Conservation (phyloP, 2,329 filamentous ascomycete species). For the Mollisia scopiformis region DNA sequence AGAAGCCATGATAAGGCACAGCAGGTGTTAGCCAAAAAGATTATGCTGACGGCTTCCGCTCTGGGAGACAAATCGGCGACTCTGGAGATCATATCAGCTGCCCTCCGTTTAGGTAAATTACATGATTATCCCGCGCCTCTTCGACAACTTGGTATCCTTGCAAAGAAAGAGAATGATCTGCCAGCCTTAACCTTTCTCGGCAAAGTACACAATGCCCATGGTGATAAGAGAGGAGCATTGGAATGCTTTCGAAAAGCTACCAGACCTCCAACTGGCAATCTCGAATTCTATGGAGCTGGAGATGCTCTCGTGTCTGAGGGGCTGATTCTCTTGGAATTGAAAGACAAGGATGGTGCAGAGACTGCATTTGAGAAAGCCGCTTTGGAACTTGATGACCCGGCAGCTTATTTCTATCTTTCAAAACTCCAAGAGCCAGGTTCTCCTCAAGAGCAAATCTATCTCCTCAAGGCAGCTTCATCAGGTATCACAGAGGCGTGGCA, state of each 20-base stretch:
- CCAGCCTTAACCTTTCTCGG: constrained; percentile 35
- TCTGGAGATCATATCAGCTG: constrained; percentile 26
- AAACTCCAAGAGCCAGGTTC: constrained; percentile 22
- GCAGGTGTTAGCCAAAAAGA: constrained; percentile 23
- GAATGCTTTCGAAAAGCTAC: constrained; percentile 31
- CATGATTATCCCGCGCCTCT: constrained; percentile 18
- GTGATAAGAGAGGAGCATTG: constrained; percentile 27
- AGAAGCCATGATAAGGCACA: constrained; percentile 23
- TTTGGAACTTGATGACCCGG: constrained; percentile 33
- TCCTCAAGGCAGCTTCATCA: constrained; percentile 35
- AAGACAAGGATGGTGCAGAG: constrained; percentile 24
- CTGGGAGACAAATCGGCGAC: constrained; percentile 34
- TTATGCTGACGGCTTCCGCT: constrained; percentile 30
- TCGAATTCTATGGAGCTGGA: constrained; percentile 30
- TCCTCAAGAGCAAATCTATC: constrained; percentile 26
- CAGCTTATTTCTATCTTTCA: constrained; percentile 36
- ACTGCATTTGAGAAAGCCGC: constrained; percentile 34
- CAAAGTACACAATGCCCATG: constrained; percentile 26
- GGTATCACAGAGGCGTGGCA: constrained; percentile 36
- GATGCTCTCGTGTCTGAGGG: constrained; percentile 32
- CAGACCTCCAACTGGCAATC: constrained; percentile 13
- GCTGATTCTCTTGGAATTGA: constrained; percentile 20
- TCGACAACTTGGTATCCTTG: constrained; percentile 25
- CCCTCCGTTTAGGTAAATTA: constrained; percentile 13
- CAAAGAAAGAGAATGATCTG: constrained; percentile 30